These are phyloP conservation scores for Pseudonitzschia pungens DNA, from an alignment of 108 stramenopile genomes.

Conservation along the genomic window DNA sequence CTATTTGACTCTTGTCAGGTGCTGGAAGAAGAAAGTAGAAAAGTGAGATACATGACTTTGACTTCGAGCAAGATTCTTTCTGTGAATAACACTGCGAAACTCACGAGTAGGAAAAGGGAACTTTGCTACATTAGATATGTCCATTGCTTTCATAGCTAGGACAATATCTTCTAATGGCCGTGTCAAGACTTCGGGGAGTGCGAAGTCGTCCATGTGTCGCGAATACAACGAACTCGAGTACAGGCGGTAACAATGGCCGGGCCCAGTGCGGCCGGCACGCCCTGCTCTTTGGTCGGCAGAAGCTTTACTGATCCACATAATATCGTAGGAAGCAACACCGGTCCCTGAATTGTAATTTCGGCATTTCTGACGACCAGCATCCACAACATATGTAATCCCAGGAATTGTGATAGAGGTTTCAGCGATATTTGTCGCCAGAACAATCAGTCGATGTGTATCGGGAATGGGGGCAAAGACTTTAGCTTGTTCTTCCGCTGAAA, in stretches of 20 bases:
- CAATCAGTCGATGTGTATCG: conserved; percentile 88
- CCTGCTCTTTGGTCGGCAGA: conserved; percentile 97
- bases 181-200: conserved; percentile 79
- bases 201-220: conserved; percentile 83
- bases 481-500: conserved; percentile 89
- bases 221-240: conserved; percentile 92
- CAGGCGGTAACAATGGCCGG: conserved; percentile 97
- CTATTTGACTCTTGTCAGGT: conserved; percentile 67
- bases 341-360: conserved; percentile 78
- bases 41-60: neutral
- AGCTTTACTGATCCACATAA: conserved; percentile 96
- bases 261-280: conserved; percentile 93
- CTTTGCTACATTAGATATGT: conserved; percentile 61
- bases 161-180: conserved; percentile 90
- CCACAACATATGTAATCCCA: conserved; percentile 95
- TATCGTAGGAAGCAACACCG: conserved; percentile 88
- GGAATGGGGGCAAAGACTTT: conserved; percentile 89
- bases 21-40: conserved; percentile 50
- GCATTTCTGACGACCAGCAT: conserved; percentile 94
- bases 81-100: neutral
- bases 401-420: conserved; percentile 92
- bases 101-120: conserved; percentile 73
- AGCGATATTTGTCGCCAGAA: conserved; percentile 97
- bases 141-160: conserved; percentile 88
- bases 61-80: neutral